These are phyloP conservation scores for Trypanosoma melophagium DNA, from an alignment of 208 protist species.

Conservation along the genomic window DNA sequence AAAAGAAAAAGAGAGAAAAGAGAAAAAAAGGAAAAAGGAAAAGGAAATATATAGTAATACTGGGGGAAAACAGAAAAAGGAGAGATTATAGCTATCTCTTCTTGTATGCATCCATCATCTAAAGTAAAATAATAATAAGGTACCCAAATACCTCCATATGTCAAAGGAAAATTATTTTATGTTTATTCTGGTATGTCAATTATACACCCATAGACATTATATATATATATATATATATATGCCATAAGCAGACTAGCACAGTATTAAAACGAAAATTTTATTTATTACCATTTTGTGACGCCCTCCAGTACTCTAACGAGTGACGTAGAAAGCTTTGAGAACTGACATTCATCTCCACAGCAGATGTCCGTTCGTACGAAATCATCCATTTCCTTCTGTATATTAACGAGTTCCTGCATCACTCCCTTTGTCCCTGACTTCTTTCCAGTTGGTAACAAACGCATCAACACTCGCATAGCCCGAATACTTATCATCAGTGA, in stretches of 20 bases:
- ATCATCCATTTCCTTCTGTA: conserved; percentile 1
- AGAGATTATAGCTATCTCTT: not conserved
- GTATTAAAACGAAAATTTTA: conserved; percentile 5
- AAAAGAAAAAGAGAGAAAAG: not conserved
- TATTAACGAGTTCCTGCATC: not conserved
- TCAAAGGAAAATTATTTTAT: too few relatives aligned
- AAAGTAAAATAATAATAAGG: too few relatives aligned
- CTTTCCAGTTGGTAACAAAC: conserved; percentile 7
- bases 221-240: conserved; percentile 11
- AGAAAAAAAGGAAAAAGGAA: not conserved
- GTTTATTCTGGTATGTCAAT: too few relatives aligned
- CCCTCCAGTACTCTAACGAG: conserved; percentile 9
- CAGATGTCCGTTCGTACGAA: not conserved
- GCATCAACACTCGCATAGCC: not conserved
- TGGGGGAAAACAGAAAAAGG: conserved; percentile 1
- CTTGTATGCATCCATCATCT: too few relatives aligned
- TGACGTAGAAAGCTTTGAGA: not conserved
- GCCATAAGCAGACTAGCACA: not conserved
- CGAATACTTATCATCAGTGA: conserved; percentile 48
- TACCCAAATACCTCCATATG: too few relatives aligned
- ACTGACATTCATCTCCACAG: conserved; percentile 6
- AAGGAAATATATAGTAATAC: not conserved
- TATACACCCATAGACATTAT: not conserved
- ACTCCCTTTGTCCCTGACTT: not conserved
- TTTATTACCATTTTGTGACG: conserved; percentile 18